phyloP scores from a whole-genome alignment of 805 yeast species.

The Barnettozyma pratensis region DNA sequence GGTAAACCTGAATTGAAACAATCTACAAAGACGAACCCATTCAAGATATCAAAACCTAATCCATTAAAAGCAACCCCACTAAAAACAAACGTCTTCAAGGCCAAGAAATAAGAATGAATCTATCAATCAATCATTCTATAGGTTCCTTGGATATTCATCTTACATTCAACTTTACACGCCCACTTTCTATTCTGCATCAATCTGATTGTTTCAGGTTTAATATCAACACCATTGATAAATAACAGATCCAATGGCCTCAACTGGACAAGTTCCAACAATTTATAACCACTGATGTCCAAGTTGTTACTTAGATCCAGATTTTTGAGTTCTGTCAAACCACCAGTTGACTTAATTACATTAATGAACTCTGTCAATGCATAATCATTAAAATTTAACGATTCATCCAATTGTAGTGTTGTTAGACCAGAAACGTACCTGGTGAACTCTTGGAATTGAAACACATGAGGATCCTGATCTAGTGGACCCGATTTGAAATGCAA shows the following conservation, averaged over 20 bases:
- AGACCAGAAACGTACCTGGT: slow-evolving; percentile 13
- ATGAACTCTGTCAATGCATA: slow-evolving; percentile 15
- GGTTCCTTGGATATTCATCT: slow-evolving; percentile 10
- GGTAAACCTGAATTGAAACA: slow-evolving; percentile 7
- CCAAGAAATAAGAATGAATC: not conserved
- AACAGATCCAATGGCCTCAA: slow-evolving; percentile 9
- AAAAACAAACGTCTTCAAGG: slow-evolving; percentile 11
- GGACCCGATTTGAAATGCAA: slow-evolving; percentile 16
- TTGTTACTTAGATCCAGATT: slow-evolving; percentile 23
- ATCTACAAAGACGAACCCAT: slow-evolving; percentile 13
- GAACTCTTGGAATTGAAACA: slow-evolving; percentile 20
- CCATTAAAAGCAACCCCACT: slow-evolving; percentile 15
- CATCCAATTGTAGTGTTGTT: slow-evolving; percentile 18
- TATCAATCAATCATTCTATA: slow-evolving; percentile 14
- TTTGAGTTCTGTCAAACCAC: slow-evolving; percentile 5
- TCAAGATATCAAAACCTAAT: slow-evolving; percentile 16
- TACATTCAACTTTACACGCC: slow-evolving; percentile 18
- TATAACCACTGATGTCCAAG: slow-evolving; percentile 17
- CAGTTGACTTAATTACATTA: slow-evolving; percentile 4
- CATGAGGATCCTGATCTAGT: slow-evolving; percentile 10
- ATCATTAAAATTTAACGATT: slow-evolving; percentile 22
- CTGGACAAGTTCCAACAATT: slow-evolving; percentile 17
- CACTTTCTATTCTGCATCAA: slow-evolving; percentile 12
- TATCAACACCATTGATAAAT: slow-evolving; percentile 20
- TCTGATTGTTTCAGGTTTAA: slow-evolving; percentile 16